Evolutionary conservation across 352 stramenopile species (phyloP), one percentile per base, ranked within the genome.

Genomic region (Globisporangium viniferum): DNA sequence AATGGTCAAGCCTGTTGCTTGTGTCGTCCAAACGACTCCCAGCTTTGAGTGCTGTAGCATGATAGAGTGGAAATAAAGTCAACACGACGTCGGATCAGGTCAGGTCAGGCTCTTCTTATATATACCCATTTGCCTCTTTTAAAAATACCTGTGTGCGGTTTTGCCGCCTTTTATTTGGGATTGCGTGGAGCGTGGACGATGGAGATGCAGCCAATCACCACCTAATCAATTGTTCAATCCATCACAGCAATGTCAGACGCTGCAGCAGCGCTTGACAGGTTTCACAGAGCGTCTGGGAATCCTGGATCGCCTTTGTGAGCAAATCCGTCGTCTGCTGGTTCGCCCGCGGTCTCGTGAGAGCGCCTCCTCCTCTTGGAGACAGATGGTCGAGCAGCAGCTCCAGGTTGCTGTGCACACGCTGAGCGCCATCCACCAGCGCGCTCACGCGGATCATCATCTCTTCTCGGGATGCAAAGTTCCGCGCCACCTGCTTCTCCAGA

Each of bases 301-400:
- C 74, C 44, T 73, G 46, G 8, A 83, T 70, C 5, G 78, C 73
- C 58, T 74, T 64, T 5, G 35, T 41, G 54, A 84, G 66, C 35
- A 73, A 62, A 5, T 62, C 64, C 20, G 73, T 36, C 1, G 74
- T 83, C 44, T 80, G 59, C 35, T 63, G 36, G 49, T 62, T 77
- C 18, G 70, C 61, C 1, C 61, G 62, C 4, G 62, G 67, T 27
- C 59, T 62, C 15, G 44, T 39, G 44, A 57, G 48, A 51, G 63
- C 41, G 1, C 3, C 27, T 4, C 22, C 29, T 1, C 46, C 60
- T 1, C 10, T 71, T 6, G 71, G 49, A 2, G 35, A 18, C 18
- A 92, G 72, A 36, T 92, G 81, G 0, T 78, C 73, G 12, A 86
- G 64, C 3, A 91, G 55, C 53, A 91, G 74, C 57, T 75, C 67